A percentile compares a stretch with the other conserved stretches of the same genome.
phyloP scores from a whole-genome alignment of 2,329 filamentous ascomycete genomes.

The Ascochyta koolunga region DNA sequence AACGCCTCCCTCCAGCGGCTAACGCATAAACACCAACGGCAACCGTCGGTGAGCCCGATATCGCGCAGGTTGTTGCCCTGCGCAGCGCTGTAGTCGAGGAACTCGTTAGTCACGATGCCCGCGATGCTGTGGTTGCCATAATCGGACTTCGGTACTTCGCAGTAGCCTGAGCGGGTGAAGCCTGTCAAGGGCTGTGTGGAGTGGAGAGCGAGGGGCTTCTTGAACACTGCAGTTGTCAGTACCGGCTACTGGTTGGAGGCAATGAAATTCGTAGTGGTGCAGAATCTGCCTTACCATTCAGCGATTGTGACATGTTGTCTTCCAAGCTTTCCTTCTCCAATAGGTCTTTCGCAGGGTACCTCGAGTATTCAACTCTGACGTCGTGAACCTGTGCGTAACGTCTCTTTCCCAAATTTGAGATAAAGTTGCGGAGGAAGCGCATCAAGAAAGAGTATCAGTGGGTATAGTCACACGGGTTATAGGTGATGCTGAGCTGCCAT shows the following conservation, averaged over 20 bases:
- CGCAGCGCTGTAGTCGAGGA: slow-evolving; percentile 65
- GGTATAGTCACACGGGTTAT: not conserved
- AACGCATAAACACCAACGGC: slow-evolving; percentile 69
- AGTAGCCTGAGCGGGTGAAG: slow-evolving; percentile 67
- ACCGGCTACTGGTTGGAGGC: not conserved
- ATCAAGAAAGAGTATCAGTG: slow-evolving; percentile 8
- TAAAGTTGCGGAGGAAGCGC: slow-evolving; percentile 21
- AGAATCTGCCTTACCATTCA: slow-evolving; percentile 8
- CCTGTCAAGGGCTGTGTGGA: slow-evolving; percentile 65
- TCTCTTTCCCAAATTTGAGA: slow-evolving; percentile 18
- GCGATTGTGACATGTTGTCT: slow-evolving; percentile 10
- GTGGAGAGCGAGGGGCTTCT: slow-evolving; percentile 63
- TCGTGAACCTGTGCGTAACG: slow-evolving; percentile 42
- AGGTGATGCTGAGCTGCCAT: not conserved
- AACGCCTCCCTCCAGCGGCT: slow-evolving; percentile 66
- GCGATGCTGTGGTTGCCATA: slow-evolving; percentile 66
- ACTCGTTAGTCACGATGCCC: slow-evolving; percentile 62
- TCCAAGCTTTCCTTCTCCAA: slow-evolving; percentile 1
- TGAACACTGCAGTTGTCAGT: slow-evolving; percentile 55
- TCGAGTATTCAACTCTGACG: slow-evolving; percentile 21
- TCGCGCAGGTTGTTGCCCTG: slow-evolving; percentile 64
- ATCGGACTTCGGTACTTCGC: slow-evolving; percentile 60
- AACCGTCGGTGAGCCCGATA: slow-evolving; percentile 62
- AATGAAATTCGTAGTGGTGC: too few relatives aligned
- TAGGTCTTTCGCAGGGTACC: slow-evolving; percentile 13